Base-by-base conservation (phyloP, 371 early-diverging fungal species). In the Choanephora cucurbitarum region DNA sequence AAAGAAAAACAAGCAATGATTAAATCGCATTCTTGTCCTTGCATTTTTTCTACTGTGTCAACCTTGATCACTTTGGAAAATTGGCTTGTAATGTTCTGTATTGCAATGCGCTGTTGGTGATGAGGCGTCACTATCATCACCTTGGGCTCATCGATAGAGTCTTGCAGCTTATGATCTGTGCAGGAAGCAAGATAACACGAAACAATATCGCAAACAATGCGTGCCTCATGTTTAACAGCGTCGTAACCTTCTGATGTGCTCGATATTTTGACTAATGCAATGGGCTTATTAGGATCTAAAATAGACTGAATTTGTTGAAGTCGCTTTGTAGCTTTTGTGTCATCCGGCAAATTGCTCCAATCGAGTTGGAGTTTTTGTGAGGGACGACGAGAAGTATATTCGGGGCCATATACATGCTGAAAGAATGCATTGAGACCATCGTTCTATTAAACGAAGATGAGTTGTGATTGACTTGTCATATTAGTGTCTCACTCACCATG, bases 11-110 rank as follows among this genome's bases (percentile, higher is more conserved):
- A 82, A 19, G 78, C 78, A 44, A 84, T 64, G n/a, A 84, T 75
- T 15, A 82, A 41, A 40, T 82, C 80, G 10, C 79, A 77, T 57
- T 84, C 80, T 58, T 81, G 81, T 2, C 85, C 85, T 64, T 84
- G 85, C 73, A 84, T 76, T 52, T 81, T 82, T 22, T 84, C 84
- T 9, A 60, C 55, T 1, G 61, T 60, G 21, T 49, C 55, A 2
- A 60, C 41, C 0, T 44, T 44, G 15, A 60, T 49, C 2, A 0
- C 13, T 3, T 14, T 24, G 41, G 17, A 28, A 28, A 28, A 28
- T 56, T 49, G 11, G 70, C 70, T 10, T 69, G 58, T 15, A 1
- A 24, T 49, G 40, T 46, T 55, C 40, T 60, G 18, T 11, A 82
- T 67, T 0, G 81, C 80, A 5, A 72, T 56, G 9, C 84, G 67